Base-by-base conservation (phyloP, 2,329 filamentous ascomycete genomes). In the Elsinoe fawcettii region DNA sequence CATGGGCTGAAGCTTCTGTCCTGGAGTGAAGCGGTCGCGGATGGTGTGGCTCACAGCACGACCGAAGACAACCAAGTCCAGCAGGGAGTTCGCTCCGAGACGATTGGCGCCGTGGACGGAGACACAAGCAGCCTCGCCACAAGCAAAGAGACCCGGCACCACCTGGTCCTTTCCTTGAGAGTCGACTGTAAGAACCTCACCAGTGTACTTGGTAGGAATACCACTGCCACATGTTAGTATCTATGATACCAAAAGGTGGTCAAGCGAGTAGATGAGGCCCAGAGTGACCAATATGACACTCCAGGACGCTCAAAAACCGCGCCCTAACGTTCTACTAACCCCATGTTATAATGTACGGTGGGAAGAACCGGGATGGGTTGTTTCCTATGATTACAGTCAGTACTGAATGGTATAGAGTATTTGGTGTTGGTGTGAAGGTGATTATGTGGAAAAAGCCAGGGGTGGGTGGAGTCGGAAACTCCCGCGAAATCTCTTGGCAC, bases 71-170 rank as follows among this genome's bases (percentile, higher is more conserved):
- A 99, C 88, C 66, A 97, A 80, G 79, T 97, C 93, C 64, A 99
- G 86, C 23, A 99, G 88, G 51, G 92, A 99, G 83, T 97, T 97
- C 79, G 93, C 92, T 70, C 92, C 92, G 59, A 99, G 84, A 73
- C 93, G 89, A 81, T 97, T 99, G 67, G 93, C 93, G 70, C 93
- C 93, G 79, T 97, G 93, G 66, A 99, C 92, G 55, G 92, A 97
- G 67, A 97, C 92, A 73, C 90, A 97, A 66, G 92, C 92, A 65
- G 93, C 91, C 79, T 97, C 92, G 79, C 92, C 92, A 66, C 91
- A 96, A 67, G 93, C 93, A 72, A 92, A 97, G 62, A 99, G 83
- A 74, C 92, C 92, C 58, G 90, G 90, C 20, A 99, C 93, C 65
- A 96, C 82, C 80, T 95, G 82, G 77, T 97, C 93, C 59, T 95